Base-by-base conservation (phyloP, 129 eudicot genomes). In the Centrapalus pauciflorus region DNA sequence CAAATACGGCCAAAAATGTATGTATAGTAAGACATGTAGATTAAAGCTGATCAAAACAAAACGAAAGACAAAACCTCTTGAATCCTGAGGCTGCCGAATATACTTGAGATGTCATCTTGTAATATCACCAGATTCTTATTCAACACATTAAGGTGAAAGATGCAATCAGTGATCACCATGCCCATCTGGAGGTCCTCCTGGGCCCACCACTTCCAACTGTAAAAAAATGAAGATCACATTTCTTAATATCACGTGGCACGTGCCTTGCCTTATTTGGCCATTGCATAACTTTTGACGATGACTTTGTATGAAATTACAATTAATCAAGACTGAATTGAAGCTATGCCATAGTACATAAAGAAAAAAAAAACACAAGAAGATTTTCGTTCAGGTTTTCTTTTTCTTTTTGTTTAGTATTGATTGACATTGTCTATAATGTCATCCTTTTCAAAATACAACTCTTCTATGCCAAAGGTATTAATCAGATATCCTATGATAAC, bases 201-300 rank as follows among this genome's bases (percentile, higher is more conserved):
- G 93, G 70, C 92, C 95, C 55, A 87, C 89, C 74, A 87, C 92
- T 78, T 87, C 84, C 95, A 87, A 74, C 97, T 87, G 87, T 74
- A 33, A 69, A 67, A 77, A 38, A 41, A 63, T 61, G 37, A 17
- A 13, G 24, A 56, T 56, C 38, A 56, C 40, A 12, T 51, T 54
- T 5, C 7, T 13, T 64, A 34, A 5, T 32, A 54, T 52, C 60
- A 66, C 71, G 21, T 65, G 38, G 28, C 50, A 66, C 71, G 21
- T 65, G 38, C 29, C 50, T 29, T 48, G 46, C 25, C 38, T 23
- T 26, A 54, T 35, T 3, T 54, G 9, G n/a, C 21, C 48, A 66
- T 67, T 34, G 12, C 12, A 23, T 11, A 52, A 35, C 54, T 35
- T 54, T 37, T 55, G 33, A 48, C 20, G 21, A 50, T 34, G 1